Conservation (phyloP, 305 asterid species). For the Solanum hybrid region DNA sequence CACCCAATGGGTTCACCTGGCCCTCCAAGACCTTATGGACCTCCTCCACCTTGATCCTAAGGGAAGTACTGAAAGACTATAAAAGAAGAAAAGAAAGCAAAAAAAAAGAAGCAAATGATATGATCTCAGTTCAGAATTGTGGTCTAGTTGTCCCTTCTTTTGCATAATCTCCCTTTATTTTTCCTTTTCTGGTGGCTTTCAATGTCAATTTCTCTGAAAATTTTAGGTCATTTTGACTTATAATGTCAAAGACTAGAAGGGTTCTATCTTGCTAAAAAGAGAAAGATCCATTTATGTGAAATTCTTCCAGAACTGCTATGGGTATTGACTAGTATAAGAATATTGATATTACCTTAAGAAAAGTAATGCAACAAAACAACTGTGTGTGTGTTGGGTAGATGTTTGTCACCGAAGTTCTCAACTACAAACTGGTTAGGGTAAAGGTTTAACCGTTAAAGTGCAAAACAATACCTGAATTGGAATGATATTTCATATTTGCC, state of each 20-base stretch:
- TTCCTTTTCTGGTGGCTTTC: not conserved
- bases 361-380: not conserved
- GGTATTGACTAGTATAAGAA: not conserved
- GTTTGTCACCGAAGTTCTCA: fast-evolving
- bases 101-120: not conserved
- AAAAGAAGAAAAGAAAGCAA: not conserved
- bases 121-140: not conserved
- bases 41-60: not conserved
- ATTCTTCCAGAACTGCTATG: not conserved
- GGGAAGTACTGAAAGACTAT: not conserved
- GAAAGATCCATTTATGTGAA: not conserved
- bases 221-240: not conserved
- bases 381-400: not conserved
- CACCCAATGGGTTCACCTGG: not conserved
- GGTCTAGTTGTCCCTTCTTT: not conserved
- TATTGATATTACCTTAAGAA: not conserved
- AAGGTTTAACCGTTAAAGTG: not conserved
- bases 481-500: not conserved
- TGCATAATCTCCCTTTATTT: not conserved
- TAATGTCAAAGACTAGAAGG: not conserved
- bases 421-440: not conserved
- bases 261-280: not conserved
- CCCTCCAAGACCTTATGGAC: not conserved
- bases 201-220: not conserved
- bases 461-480: not conserved